phyloP scores from a whole-genome alignment of 441 rosid species.

The Populus tomentosa region DNA sequence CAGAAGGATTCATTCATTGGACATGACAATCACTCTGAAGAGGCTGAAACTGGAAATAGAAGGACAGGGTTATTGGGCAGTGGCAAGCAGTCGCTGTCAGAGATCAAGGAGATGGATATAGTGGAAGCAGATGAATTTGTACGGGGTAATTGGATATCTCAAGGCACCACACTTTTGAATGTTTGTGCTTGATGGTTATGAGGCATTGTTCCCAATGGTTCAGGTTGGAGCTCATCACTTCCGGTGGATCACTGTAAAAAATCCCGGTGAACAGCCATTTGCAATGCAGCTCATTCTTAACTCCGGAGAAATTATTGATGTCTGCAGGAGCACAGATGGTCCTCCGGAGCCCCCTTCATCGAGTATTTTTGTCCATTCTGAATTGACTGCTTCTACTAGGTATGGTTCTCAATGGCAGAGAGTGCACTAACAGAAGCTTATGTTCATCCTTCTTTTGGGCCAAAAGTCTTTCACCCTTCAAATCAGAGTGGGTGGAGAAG shows the following conservation, averaged over 20 bases:
- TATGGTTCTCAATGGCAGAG: constrained; percentile 51
- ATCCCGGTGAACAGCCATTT: constrained; percentile 60
- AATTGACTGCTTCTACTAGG: constrained; percentile 21
- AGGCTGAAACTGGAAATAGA: constrained; percentile 19
- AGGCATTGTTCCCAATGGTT: constrained; percentile 44
- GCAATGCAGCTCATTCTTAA: constrained; percentile 68
- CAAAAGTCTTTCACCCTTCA: constrained; percentile 59
- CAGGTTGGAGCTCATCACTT: constrained; percentile 46
- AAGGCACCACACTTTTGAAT: constrained; percentile 33
- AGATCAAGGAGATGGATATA: constrained; percentile 28
- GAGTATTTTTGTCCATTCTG: constrained; percentile 21
- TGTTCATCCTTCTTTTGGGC: constrained; percentile 63
- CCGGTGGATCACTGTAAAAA: constrained; percentile 57
- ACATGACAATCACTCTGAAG: constrained; percentile 18
- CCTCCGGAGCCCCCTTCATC: constrained; percentile 25
- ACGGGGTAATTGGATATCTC: constrained; percentile 59
- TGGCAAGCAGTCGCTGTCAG: constrained; percentile 20
- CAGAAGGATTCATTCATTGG: constrained; percentile 34
- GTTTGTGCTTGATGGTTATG: constrained; percentile 53
- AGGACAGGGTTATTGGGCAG: constrained; percentile 27
- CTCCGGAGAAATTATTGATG: constrained; percentile 51
- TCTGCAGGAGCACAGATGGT: constrained; percentile 40
- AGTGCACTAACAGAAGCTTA: constrained; percentile 49
- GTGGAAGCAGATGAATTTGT: constrained; percentile 48
- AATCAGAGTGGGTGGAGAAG: constrained; percentile 62